Evolutionary conservation across 805 yeast genomes (phyloP).

Genomic region (Debaryomyces castellii): DNA sequence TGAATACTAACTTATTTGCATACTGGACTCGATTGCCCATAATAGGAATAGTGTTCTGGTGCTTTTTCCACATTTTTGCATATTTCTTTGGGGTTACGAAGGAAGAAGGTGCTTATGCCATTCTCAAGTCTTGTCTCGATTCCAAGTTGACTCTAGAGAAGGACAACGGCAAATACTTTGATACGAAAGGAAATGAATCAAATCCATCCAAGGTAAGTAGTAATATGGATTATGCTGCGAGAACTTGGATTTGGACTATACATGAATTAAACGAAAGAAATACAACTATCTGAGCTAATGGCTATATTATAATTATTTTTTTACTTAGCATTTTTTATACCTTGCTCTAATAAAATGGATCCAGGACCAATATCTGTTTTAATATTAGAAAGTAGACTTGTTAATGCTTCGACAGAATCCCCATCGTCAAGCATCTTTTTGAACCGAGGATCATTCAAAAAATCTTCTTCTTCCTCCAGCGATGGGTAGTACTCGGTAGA

Average conservation of each 20-base stretch:
- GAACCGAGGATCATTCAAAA: slow-evolving; percentile 7
- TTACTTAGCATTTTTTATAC: slow-evolving; percentile 3
- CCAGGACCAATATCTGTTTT: slow-evolving; percentile 7
- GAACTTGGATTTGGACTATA: slow-evolving; percentile 80
- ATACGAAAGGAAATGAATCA: slow-evolving; percentile 56
- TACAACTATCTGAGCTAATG: slow-evolving; percentile 16
- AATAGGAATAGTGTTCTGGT: slow-evolving; percentile 74
- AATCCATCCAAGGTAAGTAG: slow-evolving; percentile 59
- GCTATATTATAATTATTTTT: neutral
- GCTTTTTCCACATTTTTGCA: slow-evolving; percentile 67
- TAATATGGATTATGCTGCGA: slow-evolving; percentile 57
- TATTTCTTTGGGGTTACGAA: slow-evolving; percentile 66
- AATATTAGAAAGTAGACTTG: slow-evolving; percentile 3
- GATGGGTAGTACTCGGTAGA: slow-evolving; percentile 7
- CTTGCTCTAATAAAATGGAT: slow-evolving; percentile 7
- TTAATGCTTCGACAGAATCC: slow-evolving; percentile 2
- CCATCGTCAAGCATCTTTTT: slow-evolving; percentile 2
- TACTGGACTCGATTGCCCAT: slow-evolving; percentile 79
- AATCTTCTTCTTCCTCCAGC: slow-evolving; percentile 5
- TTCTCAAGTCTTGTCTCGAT: slow-evolving; percentile 61
- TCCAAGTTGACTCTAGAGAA: slow-evolving; percentile 45
- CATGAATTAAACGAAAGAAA: slow-evolving; percentile 54
- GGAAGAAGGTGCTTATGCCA: slow-evolving; percentile 69
- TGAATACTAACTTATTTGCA: slow-evolving; percentile 72
- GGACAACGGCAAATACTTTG: slow-evolving; percentile 70